Evolutionary conservation across 306 rosid genomes (phyloP).

Genomic region (Boehmeria nivea): DNA sequence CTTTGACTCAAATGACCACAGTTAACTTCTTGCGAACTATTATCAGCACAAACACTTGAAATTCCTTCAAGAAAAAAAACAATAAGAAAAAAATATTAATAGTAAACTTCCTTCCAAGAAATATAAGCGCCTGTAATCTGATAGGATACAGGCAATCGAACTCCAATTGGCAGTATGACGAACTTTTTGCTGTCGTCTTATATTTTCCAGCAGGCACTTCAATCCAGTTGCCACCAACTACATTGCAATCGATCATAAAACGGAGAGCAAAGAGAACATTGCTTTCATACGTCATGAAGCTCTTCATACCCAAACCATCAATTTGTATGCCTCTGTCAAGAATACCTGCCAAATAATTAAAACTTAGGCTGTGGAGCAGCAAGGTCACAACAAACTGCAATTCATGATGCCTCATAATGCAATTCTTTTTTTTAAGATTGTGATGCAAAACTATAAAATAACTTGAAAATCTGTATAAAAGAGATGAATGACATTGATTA

Average conservation of each 20-base stretch:
- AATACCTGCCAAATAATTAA: slow-evolving; percentile 57
- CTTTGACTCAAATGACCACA: too few species aligned
- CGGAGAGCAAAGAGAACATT: slow-evolving; percentile 97
- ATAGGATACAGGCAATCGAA: slow-evolving; percentile 90
- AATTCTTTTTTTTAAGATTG: too few species aligned
- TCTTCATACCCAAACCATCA: slow-evolving; percentile 84
- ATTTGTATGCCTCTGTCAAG: slow-evolving; percentile 92
- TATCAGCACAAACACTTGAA: too few species aligned
- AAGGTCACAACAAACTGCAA: slow-evolving; percentile 1
- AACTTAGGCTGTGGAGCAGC: slow-evolving; percentile 18
- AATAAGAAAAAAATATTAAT: neutral
- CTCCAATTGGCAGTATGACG: slow-evolving; percentile 81
- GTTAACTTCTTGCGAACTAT: neutral
- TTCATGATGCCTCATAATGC: too few species aligned
- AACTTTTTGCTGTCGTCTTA: slow-evolving; percentile 43
- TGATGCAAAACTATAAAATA: neutral
- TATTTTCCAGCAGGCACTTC: slow-evolving; percentile 79
- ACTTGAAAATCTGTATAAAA: neutral
- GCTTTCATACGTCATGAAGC: slow-evolving; percentile 94
- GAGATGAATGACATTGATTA: neutral
- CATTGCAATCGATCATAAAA: slow-evolving; percentile 84
- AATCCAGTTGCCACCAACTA: slow-evolving; percentile 99
- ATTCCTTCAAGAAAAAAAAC: too few species aligned
- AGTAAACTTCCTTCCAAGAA: neutral
- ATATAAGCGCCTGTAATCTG: neutral